A percentile compares a stretch with the other conserved stretches of the same genome.
These are phyloP conservation scores for Haplosporangium gracile DNA, from an alignment of 192 early-diverging fungal genomes.

Conservation along the genomic window DNA sequence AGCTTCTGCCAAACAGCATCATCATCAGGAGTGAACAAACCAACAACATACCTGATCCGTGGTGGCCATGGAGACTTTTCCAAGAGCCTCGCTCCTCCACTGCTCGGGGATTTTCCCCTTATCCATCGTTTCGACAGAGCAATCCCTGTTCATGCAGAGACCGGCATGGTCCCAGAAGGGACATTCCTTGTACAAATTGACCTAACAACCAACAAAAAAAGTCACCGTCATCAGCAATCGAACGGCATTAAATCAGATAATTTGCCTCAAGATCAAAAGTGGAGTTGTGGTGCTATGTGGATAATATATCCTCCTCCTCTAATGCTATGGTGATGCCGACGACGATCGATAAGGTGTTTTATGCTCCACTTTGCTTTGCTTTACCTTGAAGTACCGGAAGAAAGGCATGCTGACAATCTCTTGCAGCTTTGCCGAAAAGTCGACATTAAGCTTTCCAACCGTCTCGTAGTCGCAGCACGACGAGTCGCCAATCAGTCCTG, in stretches of 20 bases:
- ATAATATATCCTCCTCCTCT: not conserved
- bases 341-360: not conserved
- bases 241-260: not conserved
- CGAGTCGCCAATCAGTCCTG: constrained; percentile 70
- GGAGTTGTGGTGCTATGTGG: not conserved
- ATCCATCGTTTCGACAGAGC: constrained; percentile 76
- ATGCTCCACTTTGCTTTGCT: not conserved
- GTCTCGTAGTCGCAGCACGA: constrained; percentile 80
- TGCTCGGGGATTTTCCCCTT: constrained; percentile 58
- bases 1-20: not conserved
- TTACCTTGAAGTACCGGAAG: constrained; percentile 93
- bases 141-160: constrained; percentile 75
- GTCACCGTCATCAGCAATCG: not conserved
- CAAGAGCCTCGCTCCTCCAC: constrained; percentile 24
- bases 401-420: constrained; percentile 88
- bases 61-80: constrained; percentile 35
- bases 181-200: constrained; percentile 80
- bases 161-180: constrained; percentile 79
- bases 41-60: constrained; percentile 25
- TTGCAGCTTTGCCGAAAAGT: constrained; percentile 74
- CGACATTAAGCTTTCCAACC: constrained; percentile 82
- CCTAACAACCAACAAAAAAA: constrained; percentile 41
- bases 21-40: not conserved
- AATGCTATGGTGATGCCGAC: not conserved
- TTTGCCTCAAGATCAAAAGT: not conserved